These are phyloP conservation scores for Chlorella sp. DNA, from an alignment of 139 green algal species.

Conservation along the genomic window DNA sequence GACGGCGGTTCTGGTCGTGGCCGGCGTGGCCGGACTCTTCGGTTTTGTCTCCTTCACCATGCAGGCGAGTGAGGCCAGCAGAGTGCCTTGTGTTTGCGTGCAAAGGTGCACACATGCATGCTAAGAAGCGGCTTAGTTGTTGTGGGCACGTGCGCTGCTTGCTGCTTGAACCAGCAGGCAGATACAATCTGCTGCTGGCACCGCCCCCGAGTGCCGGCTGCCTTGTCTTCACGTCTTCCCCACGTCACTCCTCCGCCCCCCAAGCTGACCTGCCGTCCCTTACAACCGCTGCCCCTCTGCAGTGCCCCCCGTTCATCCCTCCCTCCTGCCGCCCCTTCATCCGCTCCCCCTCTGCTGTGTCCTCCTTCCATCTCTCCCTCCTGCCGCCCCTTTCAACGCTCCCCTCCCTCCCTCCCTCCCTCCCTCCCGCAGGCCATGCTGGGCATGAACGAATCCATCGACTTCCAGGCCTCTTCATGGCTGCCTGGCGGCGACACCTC, in stretches of 20 bases:
- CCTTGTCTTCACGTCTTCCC: no score
- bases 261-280: no score
- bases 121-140: no score
- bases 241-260: no score
- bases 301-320: no score
- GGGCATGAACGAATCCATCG: slow-evolving; percentile 63
- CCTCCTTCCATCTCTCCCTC: neutral
- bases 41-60: slow-evolving; percentile 66
- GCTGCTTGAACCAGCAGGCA: no score
- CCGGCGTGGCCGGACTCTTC: slow-evolving; percentile 46
- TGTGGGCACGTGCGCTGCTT: no score
- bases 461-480: slow-evolving; percentile 51
- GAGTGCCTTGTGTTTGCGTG: neutral
- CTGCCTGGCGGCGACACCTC: no score
- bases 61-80: neutral
- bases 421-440: slow-evolving; percentile 61
- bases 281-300: no score
- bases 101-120: neutral
- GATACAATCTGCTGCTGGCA: no score
- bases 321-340: neutral
- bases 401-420: neutral
- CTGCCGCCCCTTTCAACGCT: neutral
- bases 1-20: slow-evolving; percentile 67
- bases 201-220: no score
- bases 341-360: no score